Evolutionary conservation across 163 green algal genomes (phyloP).

Genomic region (Scenedesmus sp.): DNA sequence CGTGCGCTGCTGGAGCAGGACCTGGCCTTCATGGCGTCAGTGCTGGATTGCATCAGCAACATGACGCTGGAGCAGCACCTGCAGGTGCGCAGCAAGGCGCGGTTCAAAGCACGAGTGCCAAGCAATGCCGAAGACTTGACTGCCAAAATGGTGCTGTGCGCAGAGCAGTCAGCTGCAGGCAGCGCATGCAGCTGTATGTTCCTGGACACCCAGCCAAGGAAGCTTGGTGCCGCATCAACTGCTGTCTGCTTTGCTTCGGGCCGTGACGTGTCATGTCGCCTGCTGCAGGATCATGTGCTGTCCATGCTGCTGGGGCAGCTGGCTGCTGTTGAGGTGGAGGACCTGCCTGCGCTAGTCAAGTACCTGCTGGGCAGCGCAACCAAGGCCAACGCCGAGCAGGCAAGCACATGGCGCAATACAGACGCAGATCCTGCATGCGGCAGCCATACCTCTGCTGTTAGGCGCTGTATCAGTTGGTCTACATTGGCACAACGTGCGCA

Average conservation of each 20-base stretch:
- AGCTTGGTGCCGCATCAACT: background rate
- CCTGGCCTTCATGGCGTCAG: slow-evolving; percentile 50
- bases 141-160: background rate
- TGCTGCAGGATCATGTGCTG: slow-evolving; percentile 22
- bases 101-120: background rate
- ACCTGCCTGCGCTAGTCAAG: slow-evolving; percentile 57
- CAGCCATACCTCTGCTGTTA: background rate
- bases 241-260: background rate
- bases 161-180: background rate
- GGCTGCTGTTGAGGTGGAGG: slow-evolving; percentile 53
- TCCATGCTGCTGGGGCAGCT: slow-evolving; percentile 46
- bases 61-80: slow-evolving; percentile 58
- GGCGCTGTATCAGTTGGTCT: too few species aligned
- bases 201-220: background rate
- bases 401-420: background rate
- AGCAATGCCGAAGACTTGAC: background rate
- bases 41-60: slow-evolving; percentile 55
- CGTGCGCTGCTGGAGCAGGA: slow-evolving; percentile 54
- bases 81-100: slow-evolving; percentile 24
- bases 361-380: slow-evolving; percentile 40
- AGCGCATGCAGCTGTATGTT: background rate
- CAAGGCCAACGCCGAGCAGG: slow-evolving; percentile 45
- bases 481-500: too few species aligned
- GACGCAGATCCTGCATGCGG: background rate
- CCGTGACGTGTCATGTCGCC: background rate